Evolutionary conservation across 108 stramenopile genomes (phyloP).

Genomic region (Nitzschia palea): DNA sequence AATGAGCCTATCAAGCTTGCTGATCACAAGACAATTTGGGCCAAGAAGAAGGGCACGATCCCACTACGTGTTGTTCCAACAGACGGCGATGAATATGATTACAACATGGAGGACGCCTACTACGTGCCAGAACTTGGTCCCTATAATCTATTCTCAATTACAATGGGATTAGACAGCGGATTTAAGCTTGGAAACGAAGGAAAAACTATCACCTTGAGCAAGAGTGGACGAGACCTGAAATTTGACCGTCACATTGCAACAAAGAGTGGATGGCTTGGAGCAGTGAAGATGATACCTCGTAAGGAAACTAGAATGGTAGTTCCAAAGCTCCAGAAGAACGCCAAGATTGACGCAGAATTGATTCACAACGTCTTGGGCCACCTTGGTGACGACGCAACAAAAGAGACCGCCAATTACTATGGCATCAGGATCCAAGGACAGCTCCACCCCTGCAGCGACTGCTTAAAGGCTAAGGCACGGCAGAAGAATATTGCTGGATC

Average conservation of each 20-base stretch:
- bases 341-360: background rate
- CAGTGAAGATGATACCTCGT: background rate
- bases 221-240: background rate
- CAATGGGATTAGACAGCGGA: background rate
- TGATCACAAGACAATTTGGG: background rate
- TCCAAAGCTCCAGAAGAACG: background rate
- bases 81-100: background rate
- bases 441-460: background rate
- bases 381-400: background rate
- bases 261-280: background rate
- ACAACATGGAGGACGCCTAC: background rate
- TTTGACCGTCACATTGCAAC: background rate
- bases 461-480: background rate
- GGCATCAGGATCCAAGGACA: background rate
- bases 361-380: conserved; percentile 3
- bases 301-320: background rate
- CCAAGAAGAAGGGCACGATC: background rate
- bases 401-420: conserved; percentile 1
- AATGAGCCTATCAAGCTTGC: background rate
- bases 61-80: background rate
- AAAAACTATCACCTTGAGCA: background rate
- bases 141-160: background rate
- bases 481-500: background rate
- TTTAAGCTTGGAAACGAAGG: background rate
- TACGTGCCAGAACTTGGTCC: background rate